Conservation (phyloP, 208 protist genomes). For the Acanthamoeba healyi region DNA sequence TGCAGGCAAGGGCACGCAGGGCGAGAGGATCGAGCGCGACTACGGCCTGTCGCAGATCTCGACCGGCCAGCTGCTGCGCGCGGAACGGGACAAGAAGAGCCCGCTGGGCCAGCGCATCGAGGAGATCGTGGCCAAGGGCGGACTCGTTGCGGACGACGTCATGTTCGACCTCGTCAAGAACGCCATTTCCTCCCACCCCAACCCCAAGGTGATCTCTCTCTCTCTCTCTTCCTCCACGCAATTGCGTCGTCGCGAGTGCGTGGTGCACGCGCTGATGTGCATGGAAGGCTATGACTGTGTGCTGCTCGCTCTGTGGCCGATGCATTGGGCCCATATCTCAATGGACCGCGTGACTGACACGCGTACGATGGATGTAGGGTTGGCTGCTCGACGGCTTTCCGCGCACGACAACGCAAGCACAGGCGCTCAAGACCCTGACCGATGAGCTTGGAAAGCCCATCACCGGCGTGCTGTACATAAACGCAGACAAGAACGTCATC, state of each 20-base stretch:
- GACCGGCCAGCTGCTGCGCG: slow-evolving; percentile 59
- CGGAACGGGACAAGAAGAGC: slow-evolving; percentile 2
- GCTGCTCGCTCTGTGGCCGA: background rate
- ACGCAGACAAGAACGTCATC: slow-evolving; percentile 94
- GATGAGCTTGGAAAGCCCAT: slow-evolving; percentile 89
- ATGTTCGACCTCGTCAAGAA: slow-evolving; percentile 61
- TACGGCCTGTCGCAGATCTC: slow-evolving; percentile 61
- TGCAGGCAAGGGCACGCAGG: slow-evolving; percentile 67
- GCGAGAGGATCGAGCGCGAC: slow-evolving; percentile 41
- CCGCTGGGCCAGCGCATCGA: slow-evolving; percentile 43
- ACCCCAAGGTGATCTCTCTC: background rate
- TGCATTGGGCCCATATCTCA: no score
- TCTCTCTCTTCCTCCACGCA: background rate
- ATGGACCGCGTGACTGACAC: no score
- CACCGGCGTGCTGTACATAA: slow-evolving; percentile 94
- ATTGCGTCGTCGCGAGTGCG: no score
- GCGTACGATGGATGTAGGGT: no score
- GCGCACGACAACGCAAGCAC: slow-evolving; percentile 94
- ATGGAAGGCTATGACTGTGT: background rate
- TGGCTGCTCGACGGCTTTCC: slow-evolving; percentile 97
- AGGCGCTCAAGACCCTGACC: slow-evolving; percentile 92
- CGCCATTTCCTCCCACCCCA: background rate
- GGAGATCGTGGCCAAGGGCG: slow-evolving; percentile 13
- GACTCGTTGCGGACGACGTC: slow-evolving; percentile 60
- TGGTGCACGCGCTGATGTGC: background rate